Base-by-base conservation (phyloP, 768 basidiomycete species). In the Mycena metata region DNA sequence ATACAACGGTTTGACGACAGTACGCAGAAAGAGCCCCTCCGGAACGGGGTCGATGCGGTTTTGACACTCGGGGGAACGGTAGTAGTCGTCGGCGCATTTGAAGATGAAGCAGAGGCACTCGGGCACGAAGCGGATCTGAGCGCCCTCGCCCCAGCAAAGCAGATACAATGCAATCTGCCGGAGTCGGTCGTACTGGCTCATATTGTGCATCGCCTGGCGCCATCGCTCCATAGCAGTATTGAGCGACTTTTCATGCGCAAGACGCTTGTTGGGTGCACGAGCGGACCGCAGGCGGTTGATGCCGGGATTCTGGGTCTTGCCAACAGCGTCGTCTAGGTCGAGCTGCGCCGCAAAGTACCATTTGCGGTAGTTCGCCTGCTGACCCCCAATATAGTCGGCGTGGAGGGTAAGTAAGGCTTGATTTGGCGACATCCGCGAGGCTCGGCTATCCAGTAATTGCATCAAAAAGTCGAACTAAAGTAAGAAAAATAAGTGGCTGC, bases 281-380 rank as follows among this genome's bases (percentile, higher is more conserved):
- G 90, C 89, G 5, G 94, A 93, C 66, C 89, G 88, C n/a, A 97
- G 86, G 12, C 95, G 91, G 55, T 88, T 88, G 6, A 98, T 83
- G 64, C 96, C 96, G 0, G 96, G 95, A 78, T 98, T 98, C 76
- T 98, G 95, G 8, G 88, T 87, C 67, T 93, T 89, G 33, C 97
- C 98, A 60, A 99, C 91, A 54, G 96, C 97, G 73, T 99, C 98
- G 79, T 99, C 98, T 47, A 99, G 91, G 79, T 99, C 97, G 67
- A 99, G 90, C 79, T 99, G 98, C 21, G 97, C 96, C 33, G 97
- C 98, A 79, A 99, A 99, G 83, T 99, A 99, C 98, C 98, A 99
- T 83, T 98, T 98, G 69, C 98, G 94, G 82, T 99, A 99, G 83
- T 99, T 99, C 56, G 98, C 95, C 75, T 98, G 92, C 79, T 97